These are phyloP conservation scores for Phialophora tarda DNA, from an alignment of 2,329 filamentous ascomycete genomes.

Conservation along the genomic window DNA sequence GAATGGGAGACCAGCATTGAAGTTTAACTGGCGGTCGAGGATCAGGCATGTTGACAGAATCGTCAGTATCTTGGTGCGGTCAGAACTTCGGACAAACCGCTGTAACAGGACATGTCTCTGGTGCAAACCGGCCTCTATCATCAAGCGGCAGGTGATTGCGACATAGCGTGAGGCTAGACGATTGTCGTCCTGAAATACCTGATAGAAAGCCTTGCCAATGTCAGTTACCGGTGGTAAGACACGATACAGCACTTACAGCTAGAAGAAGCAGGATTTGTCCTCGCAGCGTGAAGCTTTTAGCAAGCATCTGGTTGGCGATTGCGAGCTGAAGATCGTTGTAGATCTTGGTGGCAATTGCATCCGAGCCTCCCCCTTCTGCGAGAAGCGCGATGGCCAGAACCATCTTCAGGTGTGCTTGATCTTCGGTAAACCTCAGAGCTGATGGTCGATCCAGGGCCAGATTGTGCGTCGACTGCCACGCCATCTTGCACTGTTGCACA, in stretches of 20 bases:
- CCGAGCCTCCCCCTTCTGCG: constrained; percentile 21
- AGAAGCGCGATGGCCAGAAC: constrained; percentile 21
- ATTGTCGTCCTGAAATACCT: constrained; percentile 24
- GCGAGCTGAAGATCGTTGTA: constrained; percentile 15
- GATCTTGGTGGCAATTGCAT: constrained; percentile 11
- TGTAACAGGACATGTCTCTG: constrained; percentile 15
- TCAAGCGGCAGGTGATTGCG: constrained; percentile 19
- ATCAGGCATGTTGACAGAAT: constrained; percentile 22
- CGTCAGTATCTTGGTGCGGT: constrained; percentile 17
- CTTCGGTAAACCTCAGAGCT: neutral
- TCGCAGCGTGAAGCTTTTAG: constrained; percentile 16
- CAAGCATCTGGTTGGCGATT: constrained; percentile 19
- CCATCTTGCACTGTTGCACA: neutral
- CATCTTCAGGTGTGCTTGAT: constrained; percentile 25
- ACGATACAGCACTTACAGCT: constrained; percentile 11
- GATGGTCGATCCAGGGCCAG: neutral
- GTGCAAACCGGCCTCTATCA: constrained; percentile 27
- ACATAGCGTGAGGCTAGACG: constrained; percentile 27
- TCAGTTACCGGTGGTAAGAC: neutral
- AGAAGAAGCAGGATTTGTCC: constrained; percentile 26
- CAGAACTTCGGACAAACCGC: constrained; percentile 2
- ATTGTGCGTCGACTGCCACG: neutral
- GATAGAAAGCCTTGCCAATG: constrained; percentile 18
- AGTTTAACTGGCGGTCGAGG: constrained; percentile 28
- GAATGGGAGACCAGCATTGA: constrained; percentile 26